These are phyloP conservation scores for Spergularia marina DNA, from an alignment of 148 eudicot genomes.

Conservation along the genomic window DNA sequence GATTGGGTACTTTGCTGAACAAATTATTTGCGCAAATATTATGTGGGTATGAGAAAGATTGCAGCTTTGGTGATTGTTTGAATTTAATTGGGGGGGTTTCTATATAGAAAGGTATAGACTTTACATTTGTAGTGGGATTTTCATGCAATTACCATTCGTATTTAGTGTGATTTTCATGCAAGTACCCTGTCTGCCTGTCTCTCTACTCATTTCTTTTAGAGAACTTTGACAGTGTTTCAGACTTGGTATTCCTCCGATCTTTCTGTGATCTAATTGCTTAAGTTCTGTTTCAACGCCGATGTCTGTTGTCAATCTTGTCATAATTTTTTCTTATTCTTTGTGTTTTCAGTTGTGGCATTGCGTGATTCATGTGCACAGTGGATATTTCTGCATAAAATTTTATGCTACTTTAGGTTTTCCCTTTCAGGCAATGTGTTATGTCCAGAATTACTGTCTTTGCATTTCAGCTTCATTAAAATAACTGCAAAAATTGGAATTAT, in stretches of 20 bases:
- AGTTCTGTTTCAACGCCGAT: not conserved
- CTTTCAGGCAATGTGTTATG: not conserved
- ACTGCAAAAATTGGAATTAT: not conserved
- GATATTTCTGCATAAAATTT: not conserved
- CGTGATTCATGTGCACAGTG: not conserved
- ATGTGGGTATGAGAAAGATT: not conserved
- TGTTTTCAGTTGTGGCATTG: not conserved
- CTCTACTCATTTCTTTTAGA: not conserved
- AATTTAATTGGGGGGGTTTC: not conserved
- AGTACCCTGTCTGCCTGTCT: not conserved
- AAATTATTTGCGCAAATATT: not conserved
- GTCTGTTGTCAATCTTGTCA: not conserved
- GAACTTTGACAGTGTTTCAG: not conserved
- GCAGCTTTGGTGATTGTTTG: not conserved
- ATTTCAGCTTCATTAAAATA: not conserved
- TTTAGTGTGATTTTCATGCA: not conserved
- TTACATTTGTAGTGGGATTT: not conserved
- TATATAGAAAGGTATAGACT: not conserved
- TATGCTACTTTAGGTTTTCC: not conserved
- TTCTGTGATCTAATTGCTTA: not conserved
- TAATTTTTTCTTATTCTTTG: not conserved
- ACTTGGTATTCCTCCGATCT: not conserved
- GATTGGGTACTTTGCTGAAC: not conserved
- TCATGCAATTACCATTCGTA: constrained; percentile 13
- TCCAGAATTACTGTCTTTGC: not conserved